These are phyloP conservation scores for Microbotryum intermedium DNA, from an alignment of 1,284 basidiomycete species.

Conservation along the genomic window DNA sequence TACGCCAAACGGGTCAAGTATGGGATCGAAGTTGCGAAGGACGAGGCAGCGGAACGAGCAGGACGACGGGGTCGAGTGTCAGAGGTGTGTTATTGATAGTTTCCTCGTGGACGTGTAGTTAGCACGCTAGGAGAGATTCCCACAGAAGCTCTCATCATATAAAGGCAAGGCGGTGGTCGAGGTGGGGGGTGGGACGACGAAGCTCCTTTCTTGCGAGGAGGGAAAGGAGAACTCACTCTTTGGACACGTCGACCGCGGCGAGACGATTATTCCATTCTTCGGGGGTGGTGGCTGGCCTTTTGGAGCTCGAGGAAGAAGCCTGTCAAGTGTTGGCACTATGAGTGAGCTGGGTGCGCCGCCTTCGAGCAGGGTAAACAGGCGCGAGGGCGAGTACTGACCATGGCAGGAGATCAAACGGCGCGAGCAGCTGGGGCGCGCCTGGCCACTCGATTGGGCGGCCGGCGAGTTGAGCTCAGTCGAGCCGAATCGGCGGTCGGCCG, in stretches of 20 bases:
- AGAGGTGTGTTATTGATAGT: conserved; percentile 44
- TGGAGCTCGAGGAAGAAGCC: background rate
- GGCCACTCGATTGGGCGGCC: too few relatives aligned
- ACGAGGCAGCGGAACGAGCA: background rate
- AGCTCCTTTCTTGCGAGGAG: conserved; percentile 52
- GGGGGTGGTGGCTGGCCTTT: conserved; percentile 13
- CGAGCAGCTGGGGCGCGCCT: too few relatives aligned
- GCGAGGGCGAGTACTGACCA: too few relatives aligned
- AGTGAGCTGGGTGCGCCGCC: too few relatives aligned
- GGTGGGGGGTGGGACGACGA: conserved; percentile 53
- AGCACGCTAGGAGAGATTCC: conserved; percentile 51
- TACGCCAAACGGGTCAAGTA: background rate
- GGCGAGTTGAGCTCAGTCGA: too few relatives aligned
- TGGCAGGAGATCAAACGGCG: too few relatives aligned
- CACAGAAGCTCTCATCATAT: conserved; percentile 47
- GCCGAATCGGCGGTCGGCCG: too few relatives aligned
- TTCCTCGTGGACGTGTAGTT: conserved; percentile 43
- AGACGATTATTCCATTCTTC: conserved; percentile 46
- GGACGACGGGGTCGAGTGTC: conserved; percentile 31
- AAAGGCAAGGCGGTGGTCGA: conserved; percentile 29
- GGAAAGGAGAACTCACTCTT: conserved; percentile 43
- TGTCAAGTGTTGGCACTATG: too few relatives aligned
- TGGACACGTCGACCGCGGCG: conserved; percentile 43
- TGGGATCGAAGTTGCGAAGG: too few relatives aligned
- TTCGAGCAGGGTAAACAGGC: too few relatives aligned